Conservation (phyloP, 2,329 filamentous ascomycete species). For the Talaromyces pinophilus region DNA sequence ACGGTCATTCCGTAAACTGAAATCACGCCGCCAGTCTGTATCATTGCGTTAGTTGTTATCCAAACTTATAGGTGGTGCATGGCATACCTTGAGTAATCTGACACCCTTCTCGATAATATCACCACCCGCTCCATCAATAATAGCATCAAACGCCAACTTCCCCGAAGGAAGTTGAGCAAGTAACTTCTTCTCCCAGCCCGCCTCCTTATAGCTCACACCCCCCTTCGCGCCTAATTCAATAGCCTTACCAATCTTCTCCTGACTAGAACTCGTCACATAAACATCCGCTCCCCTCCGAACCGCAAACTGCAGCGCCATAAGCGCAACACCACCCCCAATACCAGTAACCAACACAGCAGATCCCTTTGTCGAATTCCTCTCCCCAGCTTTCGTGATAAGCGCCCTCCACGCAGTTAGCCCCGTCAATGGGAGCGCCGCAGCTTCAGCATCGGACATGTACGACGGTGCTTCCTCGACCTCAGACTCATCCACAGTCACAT, state of each 20-base stretch:
- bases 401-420: constrained; percentile 89
- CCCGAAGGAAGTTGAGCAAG: constrained; percentile 58
- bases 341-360: constrained; percentile 83
- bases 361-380: constrained; percentile 55
- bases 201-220: constrained; percentile 78
- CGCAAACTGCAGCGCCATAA: constrained; percentile 78
- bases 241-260: constrained; percentile 74
- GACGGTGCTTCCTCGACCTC: constrained; percentile 76
- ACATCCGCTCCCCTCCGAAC: constrained; percentile 72
- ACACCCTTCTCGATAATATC: constrained; percentile 71
- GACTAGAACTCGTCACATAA: constrained; percentile 76
- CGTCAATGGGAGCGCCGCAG: constrained; percentile 79
- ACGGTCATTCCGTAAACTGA: constrained; percentile 90
- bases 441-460: constrained; percentile 72
- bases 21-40: constrained; percentile 73
- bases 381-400: constrained; percentile 73
- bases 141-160: constrained; percentile 72
- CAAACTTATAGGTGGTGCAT: neutral
- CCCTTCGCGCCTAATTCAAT: constrained; percentile 70
- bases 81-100: constrained; percentile 65
- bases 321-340: constrained; percentile 87
- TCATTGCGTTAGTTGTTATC: neutral
- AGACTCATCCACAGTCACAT: constrained; percentile 64
- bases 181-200: constrained; percentile 79
- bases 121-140: constrained; percentile 89